A percentile compares a stretch with the other conserved stretches of the same genome.
phyloP scores from a whole-genome alignment of 2,329 filamentous ascomycete genomes.

The Chrysoporthe austroafricana region DNA sequence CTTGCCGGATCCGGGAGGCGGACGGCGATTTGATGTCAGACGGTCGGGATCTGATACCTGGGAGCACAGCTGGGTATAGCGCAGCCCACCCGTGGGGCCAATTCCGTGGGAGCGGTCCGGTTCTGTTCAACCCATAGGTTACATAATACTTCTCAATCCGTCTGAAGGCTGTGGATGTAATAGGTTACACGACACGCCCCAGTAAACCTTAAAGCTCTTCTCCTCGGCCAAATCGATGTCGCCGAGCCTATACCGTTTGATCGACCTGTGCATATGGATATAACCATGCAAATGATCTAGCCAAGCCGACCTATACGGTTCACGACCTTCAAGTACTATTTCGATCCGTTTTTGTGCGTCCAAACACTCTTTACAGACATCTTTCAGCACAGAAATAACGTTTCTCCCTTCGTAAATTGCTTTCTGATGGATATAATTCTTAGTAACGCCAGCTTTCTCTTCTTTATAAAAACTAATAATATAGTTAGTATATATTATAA shows the following conservation, averaged over 20 bases:
- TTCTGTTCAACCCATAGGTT: background rate
- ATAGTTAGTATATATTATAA: background rate
- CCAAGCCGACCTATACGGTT: conserved; percentile 10
- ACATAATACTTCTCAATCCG: background rate
- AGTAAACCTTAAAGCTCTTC: background rate
- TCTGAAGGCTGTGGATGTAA: background rate
- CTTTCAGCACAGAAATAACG: background rate
- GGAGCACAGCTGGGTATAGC: no score
- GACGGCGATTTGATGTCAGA: no score
- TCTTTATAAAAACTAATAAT: conserved; percentile 14
- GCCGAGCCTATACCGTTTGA: background rate
- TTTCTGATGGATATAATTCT: conserved; percentile 16
- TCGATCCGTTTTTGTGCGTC: conserved; percentile 9
- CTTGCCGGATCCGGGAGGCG: no score
- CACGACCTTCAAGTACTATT: conserved; percentile 9
- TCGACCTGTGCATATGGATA: conserved; percentile 15
- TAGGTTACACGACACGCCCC: background rate
- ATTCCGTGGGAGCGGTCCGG: no score
- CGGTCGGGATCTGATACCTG: no score
- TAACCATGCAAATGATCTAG: conserved; percentile 7
- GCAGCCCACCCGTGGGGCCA: no score
- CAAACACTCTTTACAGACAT: conserved; percentile 3
- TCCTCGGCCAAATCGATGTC: conserved; percentile 13
- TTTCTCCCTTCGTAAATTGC: conserved; percentile 14
- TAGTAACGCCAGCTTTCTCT: conserved; percentile 5